Conservation (phyloP, 2,329 filamentous ascomycete species). For the Hypoxylon sp. region DNA sequence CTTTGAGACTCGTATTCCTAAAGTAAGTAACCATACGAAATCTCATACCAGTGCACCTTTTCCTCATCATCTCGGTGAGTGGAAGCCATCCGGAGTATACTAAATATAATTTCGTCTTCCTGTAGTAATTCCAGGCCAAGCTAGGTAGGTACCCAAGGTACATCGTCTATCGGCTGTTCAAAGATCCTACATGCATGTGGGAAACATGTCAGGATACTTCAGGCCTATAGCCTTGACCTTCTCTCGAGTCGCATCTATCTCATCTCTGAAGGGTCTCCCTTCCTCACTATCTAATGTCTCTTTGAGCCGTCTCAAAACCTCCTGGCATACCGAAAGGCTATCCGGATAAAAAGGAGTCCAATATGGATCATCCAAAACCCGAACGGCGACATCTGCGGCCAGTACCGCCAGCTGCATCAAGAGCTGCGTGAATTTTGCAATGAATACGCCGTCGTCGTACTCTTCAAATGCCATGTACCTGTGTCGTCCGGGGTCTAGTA, state of each 20-base stretch:
- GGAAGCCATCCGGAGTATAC: not conserved
- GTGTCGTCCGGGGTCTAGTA: constrained; percentile 9
- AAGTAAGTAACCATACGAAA: not conserved
- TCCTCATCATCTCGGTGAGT: not conserved
- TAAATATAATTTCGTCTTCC: not conserved
- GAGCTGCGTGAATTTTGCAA: not conserved
- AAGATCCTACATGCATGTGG: too few relatives aligned
- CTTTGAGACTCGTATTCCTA: not conserved
- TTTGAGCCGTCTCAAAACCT: not conserved
- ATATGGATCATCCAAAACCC: not conserved
- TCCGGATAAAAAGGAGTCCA: not conserved
- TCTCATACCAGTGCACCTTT: not conserved
- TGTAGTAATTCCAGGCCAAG: not conserved
- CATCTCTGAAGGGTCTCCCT: not conserved
- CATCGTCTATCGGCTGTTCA: not conserved
- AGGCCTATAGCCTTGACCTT: not conserved
- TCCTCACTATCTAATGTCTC: not conserved
- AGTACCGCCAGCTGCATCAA: not conserved
- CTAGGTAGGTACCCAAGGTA: not conserved
- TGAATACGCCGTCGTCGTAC: not conserved
- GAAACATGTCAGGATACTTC: not conserved
- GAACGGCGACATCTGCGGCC: not conserved
- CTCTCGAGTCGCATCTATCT: not conserved
- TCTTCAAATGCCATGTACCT: not conserved
- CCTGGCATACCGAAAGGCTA: not conserved